Base-by-base conservation (phyloP, 2,329 filamentous ascomycete genomes). In the Fusarium euwallaceae region DNA sequence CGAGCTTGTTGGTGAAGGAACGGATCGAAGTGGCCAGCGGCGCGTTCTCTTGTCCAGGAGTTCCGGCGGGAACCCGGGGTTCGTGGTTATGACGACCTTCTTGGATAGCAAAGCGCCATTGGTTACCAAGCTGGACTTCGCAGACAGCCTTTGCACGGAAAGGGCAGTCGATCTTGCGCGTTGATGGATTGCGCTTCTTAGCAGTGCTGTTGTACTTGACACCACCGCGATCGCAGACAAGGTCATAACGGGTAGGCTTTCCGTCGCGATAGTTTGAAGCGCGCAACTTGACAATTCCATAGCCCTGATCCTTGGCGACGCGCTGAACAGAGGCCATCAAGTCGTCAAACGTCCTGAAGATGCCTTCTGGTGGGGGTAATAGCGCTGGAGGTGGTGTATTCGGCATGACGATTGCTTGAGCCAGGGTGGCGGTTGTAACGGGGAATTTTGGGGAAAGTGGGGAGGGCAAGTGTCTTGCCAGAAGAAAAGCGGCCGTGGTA, bases 181-280 rank as follows among this genome's bases (percentile, higher is more conserved):
- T 91, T 64, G 88, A 90, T 1, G 89, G 89, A 75, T 90, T 91
- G 66, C 89, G 87, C 83, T 91, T 91, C 85, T 91, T 91, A 9
- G 89, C 89, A 2, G 89, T 91, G 81, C 89, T 91, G 83, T 85
- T 90, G 82, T 91, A 91, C 81, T 91, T 91, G 79, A 91, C 89
- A 70, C 89, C 89, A 64, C 89, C 89, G 45, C 89, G 88, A 74
- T 91, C 89, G 81, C 89, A 91, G 37, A 91, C 89, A 12, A 91
- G 84, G 72, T 91, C 89, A 81, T 91, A 91, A 17, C 89, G 87
- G 22, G 89, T 91, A 1, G 89, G 89, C 76, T 91, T 91, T 69
- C 88, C 87, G 64, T 91, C 89, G 53, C 89, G 89, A 75, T 91
- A 91, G 81, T 91, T 91, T 77, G 89, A 91, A 6, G 89, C 89